Evolutionary conservation across 2,329 filamentous ascomycete genomes (phyloP).

Genomic region (Pezicula carpinea): DNA sequence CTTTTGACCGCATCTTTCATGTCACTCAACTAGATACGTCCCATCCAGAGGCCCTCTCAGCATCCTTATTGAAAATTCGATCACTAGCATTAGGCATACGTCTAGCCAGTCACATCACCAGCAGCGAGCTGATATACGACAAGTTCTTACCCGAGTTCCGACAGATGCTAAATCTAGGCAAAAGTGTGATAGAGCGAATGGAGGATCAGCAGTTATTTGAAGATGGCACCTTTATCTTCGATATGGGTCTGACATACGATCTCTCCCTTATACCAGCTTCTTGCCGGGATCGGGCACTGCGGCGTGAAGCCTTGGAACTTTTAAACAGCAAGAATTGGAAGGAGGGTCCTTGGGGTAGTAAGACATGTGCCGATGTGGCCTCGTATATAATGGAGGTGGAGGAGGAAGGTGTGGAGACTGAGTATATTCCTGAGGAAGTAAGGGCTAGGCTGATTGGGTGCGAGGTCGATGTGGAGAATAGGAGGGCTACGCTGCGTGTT

Average conservation of each 20-base stretch:
- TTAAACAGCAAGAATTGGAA: constrained; percentile 10
- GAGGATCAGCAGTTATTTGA: constrained; percentile 9
- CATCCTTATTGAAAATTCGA: constrained; percentile 14
- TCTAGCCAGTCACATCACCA: constrained; percentile 12
- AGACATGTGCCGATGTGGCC: constrained; percentile 11
- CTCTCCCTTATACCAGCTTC: constrained; percentile 11
- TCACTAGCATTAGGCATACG: constrained; percentile 13
- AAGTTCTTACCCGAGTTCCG: constrained; percentile 10
- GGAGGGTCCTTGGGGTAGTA: constrained; percentile 16
- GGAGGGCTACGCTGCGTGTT: constrained; percentile 6
- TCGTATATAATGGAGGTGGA: constrained; percentile 21
- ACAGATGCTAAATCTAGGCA: constrained; percentile 11
- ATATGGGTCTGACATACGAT: constrained; percentile 18
- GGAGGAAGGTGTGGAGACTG: constrained; percentile 18
- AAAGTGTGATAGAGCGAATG: constrained; percentile 9
- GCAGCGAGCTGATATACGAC: constrained; percentile 18
- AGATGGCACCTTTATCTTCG: constrained; percentile 15
- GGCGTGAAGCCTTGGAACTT: constrained; percentile 17
- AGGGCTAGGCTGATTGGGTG: constrained; percentile 11
- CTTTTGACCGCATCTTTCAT: constrained; percentile 15
- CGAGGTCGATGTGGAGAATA: constrained; percentile 8
- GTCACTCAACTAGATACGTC: constrained; percentile 6
- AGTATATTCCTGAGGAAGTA: constrained; percentile 16
- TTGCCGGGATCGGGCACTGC: constrained; percentile 18
- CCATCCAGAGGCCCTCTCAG: constrained; percentile 7